These are phyloP conservation scores for Epichloe glyceriae DNA, from an alignment of 2,329 filamentous ascomycete genomes.

Conservation along the genomic window DNA sequence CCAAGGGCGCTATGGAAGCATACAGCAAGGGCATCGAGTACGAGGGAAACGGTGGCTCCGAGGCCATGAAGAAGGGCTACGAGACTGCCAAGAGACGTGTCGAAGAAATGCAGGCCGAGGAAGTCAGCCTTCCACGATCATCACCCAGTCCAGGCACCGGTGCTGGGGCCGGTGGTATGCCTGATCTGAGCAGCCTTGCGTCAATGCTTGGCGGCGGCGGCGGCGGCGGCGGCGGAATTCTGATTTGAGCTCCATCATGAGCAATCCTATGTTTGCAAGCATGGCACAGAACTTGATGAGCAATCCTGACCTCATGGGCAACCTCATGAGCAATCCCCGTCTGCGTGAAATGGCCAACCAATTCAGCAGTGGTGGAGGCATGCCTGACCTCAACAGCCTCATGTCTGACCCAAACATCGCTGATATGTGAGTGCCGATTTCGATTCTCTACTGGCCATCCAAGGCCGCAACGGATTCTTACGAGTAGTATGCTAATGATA, in stretches of 20 bases:
- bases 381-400: slow-evolving; percentile 74
- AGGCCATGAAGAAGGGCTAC: slow-evolving; percentile 93
- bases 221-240: slow-evolving; percentile 63
- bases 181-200: slow-evolving; percentile 57
- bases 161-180: slow-evolving; percentile 48
- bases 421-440: slow-evolving; percentile 63
- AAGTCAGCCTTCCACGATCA: slow-evolving; percentile 26
- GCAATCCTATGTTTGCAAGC: slow-evolving; percentile 93
- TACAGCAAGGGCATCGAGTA: slow-evolving; percentile 87
- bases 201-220: slow-evolving; percentile 57
- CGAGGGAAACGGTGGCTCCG: slow-evolving; percentile 86
- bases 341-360: slow-evolving; percentile 76
- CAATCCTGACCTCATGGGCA: slow-evolving; percentile 84
- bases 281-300: slow-evolving; percentile 98
- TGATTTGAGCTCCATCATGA: slow-evolving; percentile 79
- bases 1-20: slow-evolving; percentile 84
- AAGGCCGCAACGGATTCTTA: neutral
- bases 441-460: neutral
- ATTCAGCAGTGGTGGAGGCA: slow-evolving; percentile 65
- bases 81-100: slow-evolving; percentile 85
- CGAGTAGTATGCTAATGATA: neutral
- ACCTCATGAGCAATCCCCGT: slow-evolving; percentile 87
- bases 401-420: slow-evolving; percentile 90
- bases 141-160: slow-evolving; percentile 36
- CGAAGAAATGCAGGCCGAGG: slow-evolving; percentile 57